Evolutionary conservation across 2,329 filamentous ascomycete genomes (phyloP).

Genomic region (Ampelomyces quisqualis): DNA sequence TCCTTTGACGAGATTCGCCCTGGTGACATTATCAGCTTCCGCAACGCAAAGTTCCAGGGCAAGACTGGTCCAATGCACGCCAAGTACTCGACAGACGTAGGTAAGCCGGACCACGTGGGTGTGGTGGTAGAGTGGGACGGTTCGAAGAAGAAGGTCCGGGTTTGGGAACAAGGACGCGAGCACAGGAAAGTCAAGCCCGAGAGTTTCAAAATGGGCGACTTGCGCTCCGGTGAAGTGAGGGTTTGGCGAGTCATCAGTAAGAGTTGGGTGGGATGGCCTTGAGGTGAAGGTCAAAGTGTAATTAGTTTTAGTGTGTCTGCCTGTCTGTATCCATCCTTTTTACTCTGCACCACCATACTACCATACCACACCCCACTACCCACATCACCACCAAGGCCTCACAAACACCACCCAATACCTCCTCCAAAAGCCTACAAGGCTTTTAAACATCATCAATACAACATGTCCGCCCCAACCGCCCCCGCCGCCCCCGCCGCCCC

Average conservation of each 20-base stretch:
- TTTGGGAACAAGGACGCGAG: constrained; percentile 93
- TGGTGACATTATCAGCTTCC: constrained; percentile 88
- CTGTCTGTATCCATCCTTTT: no score
- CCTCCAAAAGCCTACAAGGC: no score
- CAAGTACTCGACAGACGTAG: constrained; percentile 87
- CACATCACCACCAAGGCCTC: no score
- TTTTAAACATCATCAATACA: no score
- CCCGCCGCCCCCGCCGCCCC: no score
- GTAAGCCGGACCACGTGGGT: constrained; percentile 83
- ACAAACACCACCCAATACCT: no score
- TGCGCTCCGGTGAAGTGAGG: constrained; percentile 91
- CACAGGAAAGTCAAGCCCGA: constrained; percentile 91
- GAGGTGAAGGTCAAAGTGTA: background rate
- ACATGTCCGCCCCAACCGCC: no score
- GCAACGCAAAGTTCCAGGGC: constrained; percentile 91
- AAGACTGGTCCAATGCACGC: constrained; percentile 94
- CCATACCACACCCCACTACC: no score
- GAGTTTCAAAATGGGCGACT: constrained; percentile 89
- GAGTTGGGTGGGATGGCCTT: constrained; percentile 82
- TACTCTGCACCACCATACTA: no score
- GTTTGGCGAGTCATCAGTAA: constrained; percentile 95
- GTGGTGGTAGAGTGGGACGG: constrained; percentile 97
- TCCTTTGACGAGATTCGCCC: constrained; percentile 90
- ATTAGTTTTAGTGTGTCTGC: no score
- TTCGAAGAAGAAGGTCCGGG: constrained; percentile 94